Evolutionary conservation across 768 basidiomycete species (phyloP).

Genomic region (Stropharia rugosoannulata): DNA sequence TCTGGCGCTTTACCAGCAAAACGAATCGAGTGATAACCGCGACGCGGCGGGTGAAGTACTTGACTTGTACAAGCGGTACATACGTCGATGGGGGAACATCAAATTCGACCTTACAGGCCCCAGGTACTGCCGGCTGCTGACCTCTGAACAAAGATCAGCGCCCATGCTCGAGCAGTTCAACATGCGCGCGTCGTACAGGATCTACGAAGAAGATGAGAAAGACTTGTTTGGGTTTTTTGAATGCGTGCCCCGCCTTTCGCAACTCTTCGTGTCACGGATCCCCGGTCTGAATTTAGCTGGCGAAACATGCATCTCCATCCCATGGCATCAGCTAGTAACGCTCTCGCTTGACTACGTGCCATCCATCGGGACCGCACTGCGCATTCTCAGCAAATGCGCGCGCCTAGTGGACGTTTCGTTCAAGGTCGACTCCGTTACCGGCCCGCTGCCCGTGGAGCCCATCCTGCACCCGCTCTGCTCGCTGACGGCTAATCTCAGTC

Average conservation of each 20-base stretch:
- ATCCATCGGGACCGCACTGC: conserved; percentile 25
- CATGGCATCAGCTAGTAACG: conserved; percentile 30
- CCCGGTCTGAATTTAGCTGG: conserved; percentile 26
- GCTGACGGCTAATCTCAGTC: conserved; percentile 28
- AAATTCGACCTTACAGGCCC: conserved; percentile 31
- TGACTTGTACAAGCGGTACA: conserved; percentile 28
- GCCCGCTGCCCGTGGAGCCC: conserved; percentile 19
- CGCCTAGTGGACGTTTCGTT: conserved; percentile 25
- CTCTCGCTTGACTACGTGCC: conserved; percentile 26
- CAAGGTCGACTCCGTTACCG: conserved; percentile 26
- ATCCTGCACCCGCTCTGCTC: conserved; percentile 24
- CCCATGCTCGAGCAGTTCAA: conserved; percentile 30
- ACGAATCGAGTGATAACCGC: conserved; percentile 29
- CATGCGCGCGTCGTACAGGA: conserved; percentile 24
- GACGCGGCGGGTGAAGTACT: conserved; percentile 26
- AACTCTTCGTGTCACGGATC: conserved; percentile 29
- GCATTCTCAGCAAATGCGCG: conserved; percentile 27
- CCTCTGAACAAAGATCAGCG: conserved; percentile 20
- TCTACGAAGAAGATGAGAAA: conserved; percentile 27
- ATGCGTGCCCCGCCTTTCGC: conserved; percentile 26
- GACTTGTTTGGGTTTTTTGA: conserved; percentile 30
- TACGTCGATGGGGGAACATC: conserved; percentile 29
- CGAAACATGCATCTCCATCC: conserved; percentile 23
- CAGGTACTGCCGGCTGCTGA: conserved; percentile 21
- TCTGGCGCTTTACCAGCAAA: conserved; percentile 30